These are phyloP conservation scores for Sechiopsis laciniata DNA, from an alignment of 306 rosid genomes.

Conservation along the genomic window DNA sequence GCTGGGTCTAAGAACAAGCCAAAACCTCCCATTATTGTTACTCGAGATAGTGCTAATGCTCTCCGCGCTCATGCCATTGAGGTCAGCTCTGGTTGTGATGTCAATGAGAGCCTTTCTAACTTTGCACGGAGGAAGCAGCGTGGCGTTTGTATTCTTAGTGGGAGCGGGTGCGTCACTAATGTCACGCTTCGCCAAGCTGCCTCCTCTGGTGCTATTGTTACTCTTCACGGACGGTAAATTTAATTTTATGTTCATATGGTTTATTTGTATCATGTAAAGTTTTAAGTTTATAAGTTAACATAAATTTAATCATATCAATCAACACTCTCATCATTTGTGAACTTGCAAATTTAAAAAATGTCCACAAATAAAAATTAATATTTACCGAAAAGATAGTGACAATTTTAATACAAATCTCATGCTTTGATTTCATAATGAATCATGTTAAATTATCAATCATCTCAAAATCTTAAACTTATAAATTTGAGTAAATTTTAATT, in stretches of 20 bases:
- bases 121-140: slow-evolving; percentile 80
- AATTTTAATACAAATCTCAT: no score
- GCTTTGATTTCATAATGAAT: no score
- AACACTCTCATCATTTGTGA: no score
- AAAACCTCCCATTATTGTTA: slow-evolving; percentile 88
- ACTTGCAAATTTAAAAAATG: no score
- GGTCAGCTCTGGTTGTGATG: slow-evolving; percentile 74
- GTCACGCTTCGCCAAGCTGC: slow-evolving; percentile 84
- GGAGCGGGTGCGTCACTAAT: slow-evolving; percentile 80
- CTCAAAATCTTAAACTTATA: no score
- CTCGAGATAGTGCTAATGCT: slow-evolving; percentile 93
- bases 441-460: no score
- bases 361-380: no score
- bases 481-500: no score
- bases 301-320: background rate
- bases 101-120: slow-evolving; percentile 64
- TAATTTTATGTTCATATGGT: background rate
- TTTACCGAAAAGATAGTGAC: no score
- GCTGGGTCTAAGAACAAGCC: slow-evolving; percentile 94
- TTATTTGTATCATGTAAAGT: no score
- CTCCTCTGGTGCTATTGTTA: slow-evolving; percentile 65
- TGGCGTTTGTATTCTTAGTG: slow-evolving; percentile 85
- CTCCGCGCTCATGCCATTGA: slow-evolving; percentile 90
- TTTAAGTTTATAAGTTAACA: no score
- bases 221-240: slow-evolving; percentile 60